Percentiles rank a stretch among this genome's conserved stretches.
Evolutionary conservation across 2,329 filamentous ascomycete species (phyloP).

Genomic region (Botrytis hyacinthi): DNA sequence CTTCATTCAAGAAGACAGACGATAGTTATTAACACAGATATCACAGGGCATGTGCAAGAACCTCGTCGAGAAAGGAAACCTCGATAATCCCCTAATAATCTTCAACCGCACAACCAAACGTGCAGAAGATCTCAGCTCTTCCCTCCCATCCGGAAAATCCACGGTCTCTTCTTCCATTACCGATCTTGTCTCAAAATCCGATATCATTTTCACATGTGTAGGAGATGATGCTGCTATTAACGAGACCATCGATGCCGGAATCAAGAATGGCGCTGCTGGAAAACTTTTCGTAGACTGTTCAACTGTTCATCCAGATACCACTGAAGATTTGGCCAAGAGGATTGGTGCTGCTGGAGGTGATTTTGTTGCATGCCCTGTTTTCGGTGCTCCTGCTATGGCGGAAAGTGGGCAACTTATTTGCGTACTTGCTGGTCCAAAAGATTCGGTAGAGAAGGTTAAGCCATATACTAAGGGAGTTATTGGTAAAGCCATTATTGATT

Average conservation of each 20-base stretch:
- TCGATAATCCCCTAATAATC: constrained; percentile 69
- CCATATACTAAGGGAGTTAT: constrained; percentile 74
- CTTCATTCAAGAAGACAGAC: background rate
- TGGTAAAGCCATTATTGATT: constrained; percentile 66
- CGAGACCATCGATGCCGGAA: constrained; percentile 56
- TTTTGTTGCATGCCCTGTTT: constrained; percentile 72
- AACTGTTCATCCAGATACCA: constrained; percentile 81
- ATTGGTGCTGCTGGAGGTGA: constrained; percentile 60
- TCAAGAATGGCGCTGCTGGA: constrained; percentile 56
- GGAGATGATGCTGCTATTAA: constrained; percentile 74
- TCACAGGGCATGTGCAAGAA: constrained; percentile 73
- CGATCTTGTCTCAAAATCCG: constrained; percentile 65
- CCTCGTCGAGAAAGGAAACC: constrained; percentile 71
- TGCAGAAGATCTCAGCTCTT: constrained; percentile 60
- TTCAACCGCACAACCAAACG: constrained; percentile 75
- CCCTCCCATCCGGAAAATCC: constrained; percentile 60
- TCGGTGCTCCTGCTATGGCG: constrained; percentile 69
- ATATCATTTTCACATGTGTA: constrained; percentile 81
- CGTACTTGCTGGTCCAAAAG: constrained; percentile 65
- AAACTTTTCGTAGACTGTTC: constrained; percentile 88
- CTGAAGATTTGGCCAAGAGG: constrained; percentile 60
- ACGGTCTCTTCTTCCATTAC: constrained; percentile 61
- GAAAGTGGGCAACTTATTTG: constrained; percentile 69
- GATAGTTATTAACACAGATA: constrained; percentile 10
- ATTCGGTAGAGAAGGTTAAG: constrained; percentile 60